phyloP scores from a whole-genome alignment of 257 asterid genomes.

The Verbascum thapsus region DNA sequence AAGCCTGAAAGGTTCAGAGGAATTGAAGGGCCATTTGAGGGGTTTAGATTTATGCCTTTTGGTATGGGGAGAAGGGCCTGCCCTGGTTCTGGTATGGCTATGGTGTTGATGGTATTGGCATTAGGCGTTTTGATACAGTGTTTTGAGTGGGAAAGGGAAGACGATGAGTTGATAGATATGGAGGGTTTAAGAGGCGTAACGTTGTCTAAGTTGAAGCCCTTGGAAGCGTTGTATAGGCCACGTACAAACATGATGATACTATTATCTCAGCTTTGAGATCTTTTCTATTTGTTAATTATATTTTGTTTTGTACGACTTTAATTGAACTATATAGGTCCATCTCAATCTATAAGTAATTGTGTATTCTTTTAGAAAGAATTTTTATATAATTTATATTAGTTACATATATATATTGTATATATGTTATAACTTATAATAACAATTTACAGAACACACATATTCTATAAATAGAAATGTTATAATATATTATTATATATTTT shows the following conservation, averaged over 20 bases:
- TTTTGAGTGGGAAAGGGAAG: constrained; percentile 55
- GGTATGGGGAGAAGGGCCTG: constrained; percentile 60
- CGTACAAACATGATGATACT: constrained; percentile 24
- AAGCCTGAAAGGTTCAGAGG: constrained; percentile 42
- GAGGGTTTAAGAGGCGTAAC: constrained; percentile 36
- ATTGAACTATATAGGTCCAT: no score
- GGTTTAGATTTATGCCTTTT: constrained; percentile 40
- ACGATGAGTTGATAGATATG: constrained; percentile 33
- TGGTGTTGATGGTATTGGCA: constrained; percentile 40
- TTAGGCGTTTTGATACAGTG: constrained; percentile 48
- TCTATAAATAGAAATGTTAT: no score
- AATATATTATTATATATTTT: no score
- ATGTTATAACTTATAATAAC: no score
- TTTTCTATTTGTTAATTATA: no score
- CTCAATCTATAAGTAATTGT: no score
- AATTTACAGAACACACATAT: no score
- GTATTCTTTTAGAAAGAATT: no score
- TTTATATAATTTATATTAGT: no score
- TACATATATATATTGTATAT: no score
- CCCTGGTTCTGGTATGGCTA: constrained; percentile 46
- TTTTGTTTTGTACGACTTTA: no score
- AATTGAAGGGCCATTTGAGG: constrained; percentile 28
- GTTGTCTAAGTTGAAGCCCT: constrained; percentile 36
- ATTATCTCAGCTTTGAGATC: constrained; percentile 19
- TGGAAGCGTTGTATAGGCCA: constrained; percentile 43